These are phyloP conservation scores for Globisporangium nunn DNA, from an alignment of 352 stramenopile genomes.

Conservation along the genomic window DNA sequence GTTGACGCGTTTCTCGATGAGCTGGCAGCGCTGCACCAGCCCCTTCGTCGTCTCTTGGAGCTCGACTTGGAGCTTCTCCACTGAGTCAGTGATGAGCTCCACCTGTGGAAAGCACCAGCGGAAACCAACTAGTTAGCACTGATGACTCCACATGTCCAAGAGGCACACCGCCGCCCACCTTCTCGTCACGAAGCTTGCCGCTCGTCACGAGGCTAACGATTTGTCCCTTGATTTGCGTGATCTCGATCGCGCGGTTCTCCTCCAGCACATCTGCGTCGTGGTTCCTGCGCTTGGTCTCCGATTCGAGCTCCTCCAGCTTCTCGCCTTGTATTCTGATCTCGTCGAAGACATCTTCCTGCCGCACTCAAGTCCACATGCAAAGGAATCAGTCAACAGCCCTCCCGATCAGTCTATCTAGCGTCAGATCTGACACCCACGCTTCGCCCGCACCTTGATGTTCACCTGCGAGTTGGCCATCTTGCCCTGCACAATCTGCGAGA, in stretches of 20 bases:
- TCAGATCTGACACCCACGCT: no score
- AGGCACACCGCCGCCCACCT: conserved; percentile 11
- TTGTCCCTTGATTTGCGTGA: conserved; percentile 70
- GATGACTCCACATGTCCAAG: not conserved
- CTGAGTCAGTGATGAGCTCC: conserved; percentile 44
- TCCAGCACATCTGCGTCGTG: conserved; percentile 80
- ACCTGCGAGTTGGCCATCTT: conserved; percentile 43
- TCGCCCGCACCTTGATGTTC: conserved; percentile 30
- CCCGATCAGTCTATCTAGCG: not conserved
- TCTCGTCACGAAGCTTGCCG: conserved; percentile 63
- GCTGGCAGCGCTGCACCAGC: conserved; percentile 47
- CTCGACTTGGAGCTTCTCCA: conserved; percentile 60
- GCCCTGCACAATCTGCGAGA: conserved; percentile 72
- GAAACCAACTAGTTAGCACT: not conserved
- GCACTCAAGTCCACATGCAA: not conserved
- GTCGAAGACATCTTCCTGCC: conserved; percentile 51
- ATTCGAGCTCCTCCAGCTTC: conserved; percentile 66
- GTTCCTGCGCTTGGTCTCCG: conserved; percentile 51
- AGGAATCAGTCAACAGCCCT: no score
- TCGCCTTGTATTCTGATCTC: conserved; percentile 71
- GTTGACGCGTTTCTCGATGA: conserved; percentile 52
- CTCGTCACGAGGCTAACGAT: conserved; percentile 61
- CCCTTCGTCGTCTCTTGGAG: conserved; percentile 46
- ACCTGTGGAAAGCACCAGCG: conserved; percentile 7
- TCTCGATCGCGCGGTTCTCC: conserved; percentile 58